Base-by-base conservation (phyloP, 306 rosid genomes). In the Canavalia gladiata region DNA sequence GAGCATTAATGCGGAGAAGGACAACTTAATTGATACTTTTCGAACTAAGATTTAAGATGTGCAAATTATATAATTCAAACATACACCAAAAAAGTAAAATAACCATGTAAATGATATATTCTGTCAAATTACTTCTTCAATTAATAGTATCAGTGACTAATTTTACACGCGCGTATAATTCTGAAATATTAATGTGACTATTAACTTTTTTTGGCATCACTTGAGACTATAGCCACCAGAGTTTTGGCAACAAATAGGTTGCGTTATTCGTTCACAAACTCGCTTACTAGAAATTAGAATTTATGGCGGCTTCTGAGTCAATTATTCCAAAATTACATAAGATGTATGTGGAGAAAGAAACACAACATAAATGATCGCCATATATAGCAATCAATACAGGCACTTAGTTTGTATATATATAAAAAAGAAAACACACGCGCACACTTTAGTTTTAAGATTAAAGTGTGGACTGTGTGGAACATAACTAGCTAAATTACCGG, bases 251-350 rank as follows among this genome's bases (percentile, higher is more conserved):
- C 1, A 10, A 50, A 3, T 71, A 58, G 77, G 50, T 8, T 45
- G 73, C 35, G 37, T 29, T 58, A 33, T 76, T 35, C 10, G 0
- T 47, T 76, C 30, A 47, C 62, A 76, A 13, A 41, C 68, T 5
- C 46, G 12, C 6, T 51, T 18, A 55, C 11, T 10, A 7, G 34
- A 55, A 54, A 35, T 62, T 37, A 70, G 52, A 41, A 37, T 34
- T 31, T 8, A 8, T 47, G 49, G 46, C 9, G 1, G 55, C 8
- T 68, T 57, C 68, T n/a, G 30, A n/a, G 43, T 41, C 29, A 70
- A 78, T 56, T 55, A 58, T 67, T 52, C 58, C 5, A 31, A 63
- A 63, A 68, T 52, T 78, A 75, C 79, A 75, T 35, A 45, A 49
- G 30, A 33, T 52, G 33, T 43, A 49, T n/a, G 1, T 34, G 33